phyloP scores from a whole-genome alignment of 2,329 filamentous ascomycete genomes.

The Colletotrichum aenigma region DNA sequence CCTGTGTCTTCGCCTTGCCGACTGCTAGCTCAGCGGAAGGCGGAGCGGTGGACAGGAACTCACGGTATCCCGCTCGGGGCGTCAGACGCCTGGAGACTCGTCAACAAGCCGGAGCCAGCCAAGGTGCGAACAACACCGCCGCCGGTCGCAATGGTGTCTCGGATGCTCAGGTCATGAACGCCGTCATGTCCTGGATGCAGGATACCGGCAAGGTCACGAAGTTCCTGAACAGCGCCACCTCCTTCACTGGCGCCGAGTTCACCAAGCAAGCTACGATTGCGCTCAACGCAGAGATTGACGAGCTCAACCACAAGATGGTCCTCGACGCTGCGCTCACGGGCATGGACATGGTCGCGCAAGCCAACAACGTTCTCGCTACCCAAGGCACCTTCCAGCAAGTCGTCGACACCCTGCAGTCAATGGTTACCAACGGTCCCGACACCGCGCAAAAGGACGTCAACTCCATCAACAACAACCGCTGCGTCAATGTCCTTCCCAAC shows the following conservation, averaged over 20 bases:
- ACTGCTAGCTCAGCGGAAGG: constrained; percentile 10
- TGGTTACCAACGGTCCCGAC: constrained; percentile 24
- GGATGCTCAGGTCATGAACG: constrained; percentile 22
- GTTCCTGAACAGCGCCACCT: constrained; percentile 23
- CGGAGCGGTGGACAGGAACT: not conserved
- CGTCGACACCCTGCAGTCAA: constrained; percentile 23
- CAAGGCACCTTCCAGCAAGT: constrained; percentile 25
- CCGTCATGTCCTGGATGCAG: constrained; percentile 23
- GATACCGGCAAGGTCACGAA: constrained; percentile 25
- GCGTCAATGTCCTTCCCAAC: constrained; percentile 26
- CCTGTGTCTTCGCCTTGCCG: not conserved
- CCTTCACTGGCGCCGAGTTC: constrained; percentile 22
- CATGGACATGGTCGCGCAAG: constrained; percentile 12
- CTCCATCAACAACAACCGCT: constrained; percentile 25
- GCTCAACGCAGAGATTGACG: constrained; percentile 25
- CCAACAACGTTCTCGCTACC: constrained; percentile 22
- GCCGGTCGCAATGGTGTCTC: constrained; percentile 12
- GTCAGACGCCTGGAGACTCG: not conserved
- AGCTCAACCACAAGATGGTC: constrained; percentile 26
- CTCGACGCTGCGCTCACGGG: constrained; percentile 19
- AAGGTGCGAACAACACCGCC: constrained; percentile 1
- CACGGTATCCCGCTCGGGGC: not conserved
- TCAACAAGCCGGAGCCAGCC: not conserved
- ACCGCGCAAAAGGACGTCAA: constrained; percentile 23
- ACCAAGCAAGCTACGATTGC: constrained; percentile 24